phyloP scores from a whole-genome alignment of 768 basidiomycete genomes.

The Kwoniella dejecticola region DNA sequence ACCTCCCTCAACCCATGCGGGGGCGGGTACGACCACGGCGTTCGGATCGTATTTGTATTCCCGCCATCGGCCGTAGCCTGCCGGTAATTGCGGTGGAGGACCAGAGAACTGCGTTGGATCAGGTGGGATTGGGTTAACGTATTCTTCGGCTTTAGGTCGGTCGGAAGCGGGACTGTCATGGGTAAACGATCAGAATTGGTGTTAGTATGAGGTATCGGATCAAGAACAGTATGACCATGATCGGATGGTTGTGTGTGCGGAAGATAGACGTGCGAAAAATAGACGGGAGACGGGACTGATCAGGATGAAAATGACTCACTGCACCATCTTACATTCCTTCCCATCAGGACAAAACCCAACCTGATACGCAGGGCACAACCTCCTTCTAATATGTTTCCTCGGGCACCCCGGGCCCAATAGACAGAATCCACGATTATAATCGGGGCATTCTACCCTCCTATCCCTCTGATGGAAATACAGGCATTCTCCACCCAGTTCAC shows the following conservation, averaged over 20 bases:
- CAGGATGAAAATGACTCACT: slow-evolving; percentile 63
- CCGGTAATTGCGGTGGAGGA: slow-evolving; percentile 70
- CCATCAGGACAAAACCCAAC: slow-evolving; percentile 92
- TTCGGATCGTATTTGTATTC: slow-evolving; percentile 48
- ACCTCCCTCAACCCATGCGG: slow-evolving; percentile 53
- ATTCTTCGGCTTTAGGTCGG: slow-evolving; percentile 70
- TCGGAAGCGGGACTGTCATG: slow-evolving; percentile 72
- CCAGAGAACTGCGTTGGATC: slow-evolving; percentile 73
- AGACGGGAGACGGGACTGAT: slow-evolving; percentile 14
- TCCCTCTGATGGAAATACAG: slow-evolving; percentile 83
- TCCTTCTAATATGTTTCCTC: slow-evolving; percentile 86
- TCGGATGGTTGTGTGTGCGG: too few species aligned
- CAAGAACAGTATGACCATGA: too few species aligned
- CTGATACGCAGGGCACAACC: slow-evolving; percentile 85
- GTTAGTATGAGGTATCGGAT: too few species aligned
- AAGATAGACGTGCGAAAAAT: too few species aligned
- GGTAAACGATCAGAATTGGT: not conserved
- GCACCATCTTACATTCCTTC: slow-evolving; percentile 80
- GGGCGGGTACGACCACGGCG: slow-evolving; percentile 37
- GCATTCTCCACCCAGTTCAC: slow-evolving; percentile 95
- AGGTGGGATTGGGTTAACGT: slow-evolving; percentile 74
- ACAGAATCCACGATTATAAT: slow-evolving; percentile 95
- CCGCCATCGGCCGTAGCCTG: slow-evolving; percentile 75
- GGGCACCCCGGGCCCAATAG: slow-evolving; percentile 77
- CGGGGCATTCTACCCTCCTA: slow-evolving; percentile 85